Percentiles rank a stretch among this genome's conserved stretches.
Conservation (phyloP, 495 filamentous ascomycete species). For the Podospora sp. region DNA sequence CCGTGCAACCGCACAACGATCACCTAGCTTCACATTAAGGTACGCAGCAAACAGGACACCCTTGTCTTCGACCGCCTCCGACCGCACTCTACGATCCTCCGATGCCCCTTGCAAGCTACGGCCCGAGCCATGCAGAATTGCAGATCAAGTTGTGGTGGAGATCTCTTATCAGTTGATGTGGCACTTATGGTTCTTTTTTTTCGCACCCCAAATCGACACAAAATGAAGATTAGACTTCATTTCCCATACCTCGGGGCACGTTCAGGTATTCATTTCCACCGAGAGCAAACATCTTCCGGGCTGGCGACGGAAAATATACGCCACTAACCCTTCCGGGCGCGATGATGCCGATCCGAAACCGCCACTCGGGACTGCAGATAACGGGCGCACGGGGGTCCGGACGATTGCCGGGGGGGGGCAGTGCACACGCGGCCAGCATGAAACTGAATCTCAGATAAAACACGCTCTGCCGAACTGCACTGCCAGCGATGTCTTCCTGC, state of each 20-base stretch:
- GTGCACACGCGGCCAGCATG: background rate
- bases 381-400: background rate
- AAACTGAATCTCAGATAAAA: too few relatives aligned
- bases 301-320: background rate
- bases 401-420: background rate
- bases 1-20: too few relatives aligned
- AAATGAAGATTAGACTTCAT: background rate
- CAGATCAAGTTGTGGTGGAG: too few relatives aligned
- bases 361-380: conserved; percentile 7
- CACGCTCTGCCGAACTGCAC: too few relatives aligned
- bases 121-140: background rate
- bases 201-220: background rate
- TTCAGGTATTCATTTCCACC: background rate
- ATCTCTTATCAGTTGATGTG: background rate
- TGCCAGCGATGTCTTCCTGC: too few relatives aligned
- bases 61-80: too few relatives aligned
- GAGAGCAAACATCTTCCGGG: background rate
- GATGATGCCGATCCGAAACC: conserved; percentile 3
- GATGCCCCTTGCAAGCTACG: background rate
- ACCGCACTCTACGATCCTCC: too few relatives aligned
- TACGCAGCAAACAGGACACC: too few relatives aligned
- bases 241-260: background rate
- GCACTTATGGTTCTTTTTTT: too few relatives aligned
- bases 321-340: background rate
- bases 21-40: too few relatives aligned